Base-by-base conservation (phyloP, 352 stramenopile genomes). In the Aphanomyces stellatus region DNA sequence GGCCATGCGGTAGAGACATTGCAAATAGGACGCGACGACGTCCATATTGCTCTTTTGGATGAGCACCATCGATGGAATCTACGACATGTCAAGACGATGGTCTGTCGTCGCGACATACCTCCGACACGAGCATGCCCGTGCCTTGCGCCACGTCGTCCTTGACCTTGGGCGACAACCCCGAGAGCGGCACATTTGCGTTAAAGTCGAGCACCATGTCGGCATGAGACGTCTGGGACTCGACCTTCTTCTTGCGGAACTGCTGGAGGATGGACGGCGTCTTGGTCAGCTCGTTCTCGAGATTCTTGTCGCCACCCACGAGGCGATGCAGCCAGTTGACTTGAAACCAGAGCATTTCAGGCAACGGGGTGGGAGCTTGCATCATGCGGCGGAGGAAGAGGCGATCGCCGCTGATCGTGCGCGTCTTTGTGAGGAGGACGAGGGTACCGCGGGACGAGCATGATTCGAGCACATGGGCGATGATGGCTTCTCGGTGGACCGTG, bases 371-470 rank as follows among this genome's bases (percentile, higher is more conserved):
- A 8, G n/a, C 37, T 8, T 51, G 33, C 22, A 64, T 11, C 55
- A 64, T 64, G 35, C 24, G 24, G 10, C 55, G 55, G 33, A 64
- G 55, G 24, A 64, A 64, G 11, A 64, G 15, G 15, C 55, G 35
- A 13, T 28, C 24, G 35, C 40, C 40, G 6, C n/a, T 13, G 13
- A 35, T 15, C 13, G 55, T 64, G 2, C 55, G 35, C 25, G 25
- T 51, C 27, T 51, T 35, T 3, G 19, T 33, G n/a, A 64, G 27
- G 13, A n/a, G 55, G 10, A 64, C 55, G 15, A 51, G 69, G 30
- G 90, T 92, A 1, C 84, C 82, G 17, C 90, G 53, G 1, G 86
- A 80, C n/a, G 87, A 78, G 41, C 83, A 94, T 19, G 83, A 91
- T 19, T 79, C 70, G 42, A 94, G 35, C 5, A 94, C 55, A 63